phyloP scores from a whole-genome alignment of 78 protist species.

The Carpediemonas membranifera region DNA sequence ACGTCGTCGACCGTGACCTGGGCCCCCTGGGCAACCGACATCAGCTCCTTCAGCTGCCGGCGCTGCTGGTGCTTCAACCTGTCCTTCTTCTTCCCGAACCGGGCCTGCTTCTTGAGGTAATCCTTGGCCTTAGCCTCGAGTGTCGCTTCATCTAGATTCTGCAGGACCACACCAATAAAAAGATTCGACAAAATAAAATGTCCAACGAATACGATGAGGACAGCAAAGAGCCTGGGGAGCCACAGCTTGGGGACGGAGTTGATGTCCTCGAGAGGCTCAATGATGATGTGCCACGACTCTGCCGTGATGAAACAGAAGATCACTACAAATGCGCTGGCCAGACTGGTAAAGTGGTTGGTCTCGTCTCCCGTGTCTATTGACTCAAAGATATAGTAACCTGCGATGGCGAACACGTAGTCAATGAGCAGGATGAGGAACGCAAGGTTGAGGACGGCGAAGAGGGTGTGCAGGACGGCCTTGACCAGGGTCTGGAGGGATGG shows the following conservation, averaged over 20 bases:
- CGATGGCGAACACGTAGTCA: background rate
- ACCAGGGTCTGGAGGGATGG: background rate
- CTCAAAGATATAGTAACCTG: background rate
- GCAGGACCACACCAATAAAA: background rate
- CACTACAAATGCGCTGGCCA: background rate
- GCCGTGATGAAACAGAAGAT: background rate
- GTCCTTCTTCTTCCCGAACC: background rate
- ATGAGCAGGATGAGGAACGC: background rate
- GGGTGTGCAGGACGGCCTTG: background rate
- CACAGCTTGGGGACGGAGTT: too few species aligned
- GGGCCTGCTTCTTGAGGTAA: background rate
- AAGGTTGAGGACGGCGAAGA: background rate
- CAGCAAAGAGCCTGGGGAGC: background rate
- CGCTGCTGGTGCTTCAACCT: background rate
- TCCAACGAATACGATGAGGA: background rate
- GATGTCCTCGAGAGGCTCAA: background rate
- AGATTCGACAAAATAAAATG: background rate
- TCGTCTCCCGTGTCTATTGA: background rate
- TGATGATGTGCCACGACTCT: background rate
- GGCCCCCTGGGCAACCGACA: background rate
- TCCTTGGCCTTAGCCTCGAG: background rate
- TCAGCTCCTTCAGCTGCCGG: background rate
- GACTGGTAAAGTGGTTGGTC: background rate
- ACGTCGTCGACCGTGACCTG: background rate
- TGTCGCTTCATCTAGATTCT: background rate